Conservation (phyloP, 352 stramenopile species). For the Globisporangium heterothallicum region DNA sequence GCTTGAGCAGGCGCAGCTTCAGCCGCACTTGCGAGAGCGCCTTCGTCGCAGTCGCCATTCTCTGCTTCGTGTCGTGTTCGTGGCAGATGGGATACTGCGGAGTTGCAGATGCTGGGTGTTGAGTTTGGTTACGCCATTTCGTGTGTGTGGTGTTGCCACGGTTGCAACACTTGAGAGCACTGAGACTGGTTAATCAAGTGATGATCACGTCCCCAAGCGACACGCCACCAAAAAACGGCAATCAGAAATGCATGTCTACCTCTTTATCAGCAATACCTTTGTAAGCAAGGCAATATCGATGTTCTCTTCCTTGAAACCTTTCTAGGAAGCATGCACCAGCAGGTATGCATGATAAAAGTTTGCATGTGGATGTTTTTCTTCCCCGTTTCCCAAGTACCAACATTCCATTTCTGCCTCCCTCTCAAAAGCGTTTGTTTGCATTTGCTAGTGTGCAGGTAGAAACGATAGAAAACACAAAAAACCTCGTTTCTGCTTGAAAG, state of each 20-base stretch:
- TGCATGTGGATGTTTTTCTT: too few relatives aligned
- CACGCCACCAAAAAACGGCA: too few relatives aligned
- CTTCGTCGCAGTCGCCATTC: constrained; percentile 7
- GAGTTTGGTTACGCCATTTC: too few relatives aligned
- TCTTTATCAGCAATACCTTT: too few relatives aligned
- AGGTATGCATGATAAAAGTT: too few relatives aligned
- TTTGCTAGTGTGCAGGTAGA: not conserved
- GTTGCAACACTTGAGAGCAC: not conserved
- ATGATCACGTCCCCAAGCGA: not conserved
- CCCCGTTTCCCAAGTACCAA: too few relatives aligned
- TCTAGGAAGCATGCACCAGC: too few relatives aligned
- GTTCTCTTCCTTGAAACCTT: too few relatives aligned
- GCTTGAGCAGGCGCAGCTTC: constrained; percentile 4
- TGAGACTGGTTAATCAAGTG: not conserved
- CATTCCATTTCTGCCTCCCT: constrained; percentile 2
- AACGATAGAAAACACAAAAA: not conserved
- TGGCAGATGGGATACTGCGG: too few relatives aligned
- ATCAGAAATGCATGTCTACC: too few relatives aligned
- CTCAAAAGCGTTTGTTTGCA: not conserved
- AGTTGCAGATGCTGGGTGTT: not conserved
- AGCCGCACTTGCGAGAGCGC: constrained; percentile 9
- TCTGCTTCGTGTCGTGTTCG: too few relatives aligned
- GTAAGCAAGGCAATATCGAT: too few relatives aligned
- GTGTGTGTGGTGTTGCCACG: not conserved
- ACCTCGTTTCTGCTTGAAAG: not conserved